Conservation (phyloP, 306 rosid species). For the Trifolium repens region DNA sequence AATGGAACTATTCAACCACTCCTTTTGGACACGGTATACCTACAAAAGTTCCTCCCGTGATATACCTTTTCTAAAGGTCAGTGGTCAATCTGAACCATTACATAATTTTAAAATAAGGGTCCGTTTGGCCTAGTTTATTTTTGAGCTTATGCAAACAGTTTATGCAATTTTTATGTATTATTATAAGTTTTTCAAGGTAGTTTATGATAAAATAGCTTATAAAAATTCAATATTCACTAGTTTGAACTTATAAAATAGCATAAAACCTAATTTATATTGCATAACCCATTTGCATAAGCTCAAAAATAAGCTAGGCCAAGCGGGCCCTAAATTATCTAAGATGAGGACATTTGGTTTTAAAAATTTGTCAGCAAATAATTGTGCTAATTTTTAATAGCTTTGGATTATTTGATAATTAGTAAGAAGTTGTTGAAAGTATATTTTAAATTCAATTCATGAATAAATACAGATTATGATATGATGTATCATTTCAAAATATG, state of each 20-base stretch:
- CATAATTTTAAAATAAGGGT: background rate
- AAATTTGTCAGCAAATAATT: background rate
- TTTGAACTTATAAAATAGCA: no score
- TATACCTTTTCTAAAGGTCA: slow-evolving; percentile 27
- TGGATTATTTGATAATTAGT: background rate
- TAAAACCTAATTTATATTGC: no score
- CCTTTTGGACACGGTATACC: slow-evolving; percentile 25
- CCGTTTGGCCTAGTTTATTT: no score
- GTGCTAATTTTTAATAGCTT: background rate
- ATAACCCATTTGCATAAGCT: no score
- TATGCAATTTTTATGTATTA: no score
- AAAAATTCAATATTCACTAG: no score
- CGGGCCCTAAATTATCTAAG: background rate
- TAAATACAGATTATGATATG: background rate
- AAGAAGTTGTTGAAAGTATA: background rate
- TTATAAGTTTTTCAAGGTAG: no score
- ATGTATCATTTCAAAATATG: background rate
- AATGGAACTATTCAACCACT: slow-evolving; percentile 34
- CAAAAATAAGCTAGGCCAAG: no score
- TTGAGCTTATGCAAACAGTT: no score
- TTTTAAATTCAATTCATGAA: background rate
- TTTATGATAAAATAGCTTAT: no score
- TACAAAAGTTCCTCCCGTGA: slow-evolving; percentile 36
- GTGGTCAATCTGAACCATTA: slow-evolving; percentile 29
- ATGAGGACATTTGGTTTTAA: background rate